Base-by-base conservation (phyloP, 2,329 filamentous ascomycete species). In the Diaporthe nobilis region DNA sequence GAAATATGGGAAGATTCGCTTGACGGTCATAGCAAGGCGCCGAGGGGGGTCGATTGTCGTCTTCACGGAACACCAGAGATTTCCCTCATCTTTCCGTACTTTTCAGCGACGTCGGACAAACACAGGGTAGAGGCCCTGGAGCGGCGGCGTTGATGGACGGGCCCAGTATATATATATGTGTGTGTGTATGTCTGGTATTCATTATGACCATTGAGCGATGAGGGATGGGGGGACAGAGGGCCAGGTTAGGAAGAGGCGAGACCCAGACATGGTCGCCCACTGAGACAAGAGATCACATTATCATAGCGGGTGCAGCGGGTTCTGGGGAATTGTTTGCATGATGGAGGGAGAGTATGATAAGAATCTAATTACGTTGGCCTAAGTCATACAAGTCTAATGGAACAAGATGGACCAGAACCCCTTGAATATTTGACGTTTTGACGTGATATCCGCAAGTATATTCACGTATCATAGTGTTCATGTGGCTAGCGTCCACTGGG, bases 1-100 rank as follows among this genome's bases (percentile, higher is more conserved):
- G 5, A 28, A 6, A 22, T 28, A 31, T 22, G 10, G 65, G 49
- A 42, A 34, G 31, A 10, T 22, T 39, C 34, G 34, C 49, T 55
- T 70, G 34, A 42, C 31, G 65, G 65, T 70, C 65, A 70, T 53
- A 70, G 65, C 49, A 55, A 70, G 65, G 65, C 65, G 65, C 49
- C 47, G 47, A 70, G 49, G 65, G 34, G 10, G n/a, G 34, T 70
- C 49, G 34, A 55, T 42, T 39, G 20, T 55, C 49, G n/a, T 53
- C 47, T 42, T 15, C 22, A 55, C 65, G 49, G 22, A 68, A 39
- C 15, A 39, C 65, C 31, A 34, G 28, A 25, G 17, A 34, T 67
- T 67, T 49, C 25, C 28, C 61, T 47, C 20, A 1, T 67, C 65
- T 34, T 55, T 28, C 31, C 12, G 34, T 31, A 12, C 49, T 20